Base-by-base conservation (phyloP, 192 early-diverging fungal genomes). In the Globomyces pollinis-pini region DNA sequence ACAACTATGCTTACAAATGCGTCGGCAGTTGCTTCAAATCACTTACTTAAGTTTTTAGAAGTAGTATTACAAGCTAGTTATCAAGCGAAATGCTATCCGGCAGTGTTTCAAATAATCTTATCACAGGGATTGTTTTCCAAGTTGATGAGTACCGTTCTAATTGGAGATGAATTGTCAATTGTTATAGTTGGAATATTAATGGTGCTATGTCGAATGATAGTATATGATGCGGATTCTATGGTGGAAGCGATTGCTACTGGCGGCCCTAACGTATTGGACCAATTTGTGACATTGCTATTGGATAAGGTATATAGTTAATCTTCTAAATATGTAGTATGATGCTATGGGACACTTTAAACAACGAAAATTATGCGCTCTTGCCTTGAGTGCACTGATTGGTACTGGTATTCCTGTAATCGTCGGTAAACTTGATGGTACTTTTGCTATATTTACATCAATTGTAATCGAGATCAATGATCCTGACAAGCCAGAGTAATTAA, bases 341-440 rank as follows among this genome's bases (percentile, higher is more conserved):
- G 81, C 80, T 18, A 74, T 89, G 43, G 77, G 82, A 6, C 84
- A 89, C 47, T 70, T 78, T 11, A 80, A 81, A 43, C 74, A 84
- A 56, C 69, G 84, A 21, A 88, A 88, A 61, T 64, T 87, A 16
- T 70, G 69, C 55, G 79, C 79, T 5, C 73, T 87, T 72, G 82
- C 66, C 1, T 60, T 84, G 41, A 74, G 79, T 13, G 71, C 78
- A 11, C 59, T 90, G 50, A 70, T 80, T 15, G 56, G 32, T 4
- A 84, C 81, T 0, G 71, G 71, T 2, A 59, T 81, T 43, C 65
- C 76, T 13, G 28, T 60, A 1, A 69, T 84, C 0, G 34, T 85
- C n/a, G 49, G 60, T 1, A 59, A 64, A n/a, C 53, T 87, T 30
- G 61, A 72, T 7, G 66, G 64, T 12, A 67, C 88, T 6, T 71